Percentiles rank a stretch among this genome's conserved stretches.
These are phyloP conservation scores for Fragilaria radians DNA, from an alignment of 108 stramenopile species.

Conservation along the genomic window DNA sequence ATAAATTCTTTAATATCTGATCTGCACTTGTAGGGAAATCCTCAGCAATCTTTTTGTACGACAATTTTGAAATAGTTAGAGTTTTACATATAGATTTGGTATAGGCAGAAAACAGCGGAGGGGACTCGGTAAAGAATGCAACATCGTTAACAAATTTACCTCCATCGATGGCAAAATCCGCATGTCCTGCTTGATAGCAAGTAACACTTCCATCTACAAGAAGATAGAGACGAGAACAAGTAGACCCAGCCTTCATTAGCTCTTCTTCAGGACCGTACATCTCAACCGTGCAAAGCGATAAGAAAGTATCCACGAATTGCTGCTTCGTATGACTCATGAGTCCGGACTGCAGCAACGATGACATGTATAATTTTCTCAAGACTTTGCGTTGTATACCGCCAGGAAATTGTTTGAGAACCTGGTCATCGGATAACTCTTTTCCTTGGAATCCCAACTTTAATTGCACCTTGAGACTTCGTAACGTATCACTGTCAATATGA, in stretches of 20 bases:
- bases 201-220: constrained; percentile 38
- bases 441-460: constrained; percentile 42
- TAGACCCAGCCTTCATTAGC: constrained; percentile 25
- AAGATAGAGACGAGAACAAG: constrained; percentile 38
- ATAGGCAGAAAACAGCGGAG: constrained; percentile 28
- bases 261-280: constrained; percentile 49
- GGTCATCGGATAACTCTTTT: constrained; percentile 39
- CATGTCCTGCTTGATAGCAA: neutral
- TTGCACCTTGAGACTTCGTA: constrained; percentile 28
- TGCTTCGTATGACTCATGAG: constrained; percentile 33
- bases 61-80: constrained; percentile 20
- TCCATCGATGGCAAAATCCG: neutral
- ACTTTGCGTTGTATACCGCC: constrained; percentile 27
- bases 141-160: constrained; percentile 47
- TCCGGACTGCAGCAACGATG: constrained; percentile 24
- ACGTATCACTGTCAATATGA: constrained; percentile 15
- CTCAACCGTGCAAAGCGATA: constrained; percentile 36
- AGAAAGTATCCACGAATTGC: constrained; percentile 45
- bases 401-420: constrained; percentile 47
- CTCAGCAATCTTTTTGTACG: constrained; percentile 29
- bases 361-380: constrained; percentile 31
- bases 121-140: constrained; percentile 48
- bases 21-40: constrained; percentile 38
- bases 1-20: constrained; percentile 32
- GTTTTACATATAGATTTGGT: constrained; percentile 43